phyloP scores from a whole-genome alignment of 2,329 filamentous ascomycete species.

The Beauveria australis region DNA sequence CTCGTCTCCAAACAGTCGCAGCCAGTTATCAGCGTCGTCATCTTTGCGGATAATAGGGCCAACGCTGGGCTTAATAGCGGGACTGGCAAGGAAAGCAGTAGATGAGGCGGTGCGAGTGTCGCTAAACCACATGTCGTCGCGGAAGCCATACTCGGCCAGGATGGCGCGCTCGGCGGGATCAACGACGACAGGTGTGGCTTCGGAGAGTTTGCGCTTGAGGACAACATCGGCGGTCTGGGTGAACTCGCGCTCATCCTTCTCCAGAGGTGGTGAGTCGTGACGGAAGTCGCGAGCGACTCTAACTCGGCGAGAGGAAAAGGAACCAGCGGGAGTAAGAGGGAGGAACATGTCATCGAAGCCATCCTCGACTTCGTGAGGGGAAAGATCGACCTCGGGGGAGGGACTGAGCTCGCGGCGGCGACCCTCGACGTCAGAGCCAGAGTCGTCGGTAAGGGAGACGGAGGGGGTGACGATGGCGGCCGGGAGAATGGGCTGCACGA shows the following conservation, averaged over 20 bases:
- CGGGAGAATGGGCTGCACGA: constrained; percentile 16
- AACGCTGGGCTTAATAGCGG: constrained; percentile 38
- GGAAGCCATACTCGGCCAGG: constrained; percentile 26
- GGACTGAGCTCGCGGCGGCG: constrained; percentile 69
- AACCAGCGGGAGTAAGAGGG: constrained; percentile 55
- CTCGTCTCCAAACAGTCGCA: constrained; percentile 47
- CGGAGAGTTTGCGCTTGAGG: constrained; percentile 54
- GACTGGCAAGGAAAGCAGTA: constrained; percentile 43
- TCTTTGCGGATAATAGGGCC: constrained; percentile 26
- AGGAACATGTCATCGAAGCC: constrained; percentile 50
- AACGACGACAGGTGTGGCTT: constrained; percentile 25
- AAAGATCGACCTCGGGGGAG: constrained; percentile 89
- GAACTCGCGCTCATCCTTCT: constrained; percentile 94
- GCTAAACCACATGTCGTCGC: constrained; percentile 47
- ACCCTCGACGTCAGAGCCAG: constrained; percentile 57
- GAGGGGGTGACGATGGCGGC: constrained; percentile 70
- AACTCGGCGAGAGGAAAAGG: constrained; percentile 46
- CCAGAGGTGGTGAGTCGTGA: constrained; percentile 78
- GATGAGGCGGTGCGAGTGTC: constrained; percentile 30
- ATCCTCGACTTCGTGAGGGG: constrained; percentile 77
- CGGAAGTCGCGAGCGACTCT: constrained; percentile 38
- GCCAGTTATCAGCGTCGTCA: constrained; percentile 30
- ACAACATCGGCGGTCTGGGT: constrained; percentile 88
- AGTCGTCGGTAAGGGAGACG: constrained; percentile 51
- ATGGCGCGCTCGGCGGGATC: constrained; percentile 24